Percentiles rank a stretch among this genome's conserved stretches.
These are phyloP conservation scores for Rhazya stricta DNA, from an alignment of 257 asterid species.

Conservation along the genomic window DNA sequence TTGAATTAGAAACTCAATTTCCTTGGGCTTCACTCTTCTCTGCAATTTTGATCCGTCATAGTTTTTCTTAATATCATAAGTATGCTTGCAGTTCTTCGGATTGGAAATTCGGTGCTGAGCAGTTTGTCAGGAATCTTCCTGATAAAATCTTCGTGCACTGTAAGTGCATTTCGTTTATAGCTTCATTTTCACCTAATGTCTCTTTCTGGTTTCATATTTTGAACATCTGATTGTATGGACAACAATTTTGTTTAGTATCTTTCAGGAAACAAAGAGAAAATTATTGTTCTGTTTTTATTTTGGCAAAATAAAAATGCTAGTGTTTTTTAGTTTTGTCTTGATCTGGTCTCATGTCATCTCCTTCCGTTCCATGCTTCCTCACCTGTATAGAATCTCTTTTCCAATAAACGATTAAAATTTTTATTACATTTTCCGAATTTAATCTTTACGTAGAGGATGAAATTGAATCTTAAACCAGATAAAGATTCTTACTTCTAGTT, in stretches of 20 bases:
- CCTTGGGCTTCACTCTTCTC: neutral
- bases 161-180: slow-evolving; percentile 32
- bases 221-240: too few species aligned
- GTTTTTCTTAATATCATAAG: slow-evolving; percentile 9
- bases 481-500: neutral
- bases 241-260: neutral
- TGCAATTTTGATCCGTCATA: neutral
- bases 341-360: neutral
- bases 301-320: neutral
- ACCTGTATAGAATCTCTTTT: neutral
- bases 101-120: slow-evolving; percentile 89
- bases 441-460: neutral
- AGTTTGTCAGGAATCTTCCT: slow-evolving; percentile 69
- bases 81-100: slow-evolving; percentile 58
- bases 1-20: slow-evolving; percentile 1
- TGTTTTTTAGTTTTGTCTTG: neutral
- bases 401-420: neutral
- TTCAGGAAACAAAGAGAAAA: neutral
- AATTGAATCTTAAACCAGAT: neutral
- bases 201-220: neutral
- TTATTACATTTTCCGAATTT: neutral
- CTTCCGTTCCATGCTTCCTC: neutral
- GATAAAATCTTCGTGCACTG: slow-evolving; percentile 90
- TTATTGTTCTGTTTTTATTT: neutral
- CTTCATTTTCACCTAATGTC: neutral